Evolutionary conservation across 1,284 basidiomycete species (phyloP), one percentile per base, ranked within the genome.

Genomic region (Sanghuangporus sanghuang): DNA sequence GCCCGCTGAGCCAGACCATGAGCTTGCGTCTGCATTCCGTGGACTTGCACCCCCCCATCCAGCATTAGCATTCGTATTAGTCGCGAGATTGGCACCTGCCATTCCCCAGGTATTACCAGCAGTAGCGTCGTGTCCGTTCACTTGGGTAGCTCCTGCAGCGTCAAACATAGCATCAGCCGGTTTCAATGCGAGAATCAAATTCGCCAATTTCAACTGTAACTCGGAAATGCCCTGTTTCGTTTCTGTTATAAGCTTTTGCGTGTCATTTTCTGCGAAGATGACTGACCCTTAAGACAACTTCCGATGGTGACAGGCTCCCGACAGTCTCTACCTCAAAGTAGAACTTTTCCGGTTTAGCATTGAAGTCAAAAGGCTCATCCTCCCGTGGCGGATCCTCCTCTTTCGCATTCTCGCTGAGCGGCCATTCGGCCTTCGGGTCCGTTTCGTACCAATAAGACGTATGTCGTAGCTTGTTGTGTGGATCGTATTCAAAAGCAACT

Each of bases 401-500:
- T 65, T 83, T 81, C 16, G 88, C 89, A 72, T 95, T 95, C 50
- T 86, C 81, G 66, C 89, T 84, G 5, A 94, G 73, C 1, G 93
- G 93, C 93, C 93, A 96, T 76, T 96, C 93, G 0, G 73, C 80
- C 50, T 84, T 83, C 68, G 82, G 79, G 71, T 95, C 89, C 42
- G 81, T 83, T 78, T 99, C 97, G 73, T 85, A 95, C 97, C 97
- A 99, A 75, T 97, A 89, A 3, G 92, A 88, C 1, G 97, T 99
- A 76, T 99, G 97, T 64, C 95, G 86, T 38, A 99, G 81, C 73
- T 94, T 93, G 80, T 99, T 99, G 79, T 98, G 85, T 12, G 97
- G 97, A 76, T 99, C 97, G 71, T 99, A 99, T 77, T 99, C 97
- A 70, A 97, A 99, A 1, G 90, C 88, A 21, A 99, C 89, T 1